Percentiles rank a stretch among this genome's conserved stretches.
These are phyloP conservation scores for Populus pruinosa DNA, from an alignment of 345 rosid genomes.

Conservation along the genomic window DNA sequence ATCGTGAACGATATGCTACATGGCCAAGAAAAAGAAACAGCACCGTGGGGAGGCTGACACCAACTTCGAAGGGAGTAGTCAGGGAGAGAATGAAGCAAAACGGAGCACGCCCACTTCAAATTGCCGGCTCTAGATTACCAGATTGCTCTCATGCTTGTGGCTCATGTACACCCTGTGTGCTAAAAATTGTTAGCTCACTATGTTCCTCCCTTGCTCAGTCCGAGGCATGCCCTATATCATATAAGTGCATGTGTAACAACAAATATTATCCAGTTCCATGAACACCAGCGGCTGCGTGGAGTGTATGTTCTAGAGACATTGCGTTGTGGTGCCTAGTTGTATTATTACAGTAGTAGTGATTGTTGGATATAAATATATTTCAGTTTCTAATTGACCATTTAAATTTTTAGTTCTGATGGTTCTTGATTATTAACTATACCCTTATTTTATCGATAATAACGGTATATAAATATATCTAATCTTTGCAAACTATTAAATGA, in stretches of 20 bases:
- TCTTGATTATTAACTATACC: too few relatives aligned
- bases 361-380: too few relatives aligned
- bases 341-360: too few relatives aligned
- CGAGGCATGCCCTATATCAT: conserved; percentile 19
- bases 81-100: not conserved
- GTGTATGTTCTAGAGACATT: too few relatives aligned
- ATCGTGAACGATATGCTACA: too few relatives aligned
- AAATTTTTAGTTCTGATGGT: too few relatives aligned
- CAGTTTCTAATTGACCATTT: too few relatives aligned
- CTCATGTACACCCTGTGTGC: conserved; percentile 18
- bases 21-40: not conserved
- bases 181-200: conserved; percentile 2
- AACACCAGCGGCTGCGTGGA: not conserved
- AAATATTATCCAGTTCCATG: conserved; percentile 21
- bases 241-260: conserved; percentile 16
- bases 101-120: not conserved
- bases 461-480: too few relatives aligned
- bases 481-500: too few relatives aligned
- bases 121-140: conserved; percentile 23
- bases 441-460: too few relatives aligned
- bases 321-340: too few relatives aligned
- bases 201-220: conserved; percentile 8
- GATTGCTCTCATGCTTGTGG: conserved; percentile 25
- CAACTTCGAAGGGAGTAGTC: not conserved
- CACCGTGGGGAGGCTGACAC: not conserved